Evolutionary conservation across 2,329 filamentous ascomycete species (phyloP), one percentile per base, ranked within the genome.

Genomic region (Mariannaea elegans): DNA sequence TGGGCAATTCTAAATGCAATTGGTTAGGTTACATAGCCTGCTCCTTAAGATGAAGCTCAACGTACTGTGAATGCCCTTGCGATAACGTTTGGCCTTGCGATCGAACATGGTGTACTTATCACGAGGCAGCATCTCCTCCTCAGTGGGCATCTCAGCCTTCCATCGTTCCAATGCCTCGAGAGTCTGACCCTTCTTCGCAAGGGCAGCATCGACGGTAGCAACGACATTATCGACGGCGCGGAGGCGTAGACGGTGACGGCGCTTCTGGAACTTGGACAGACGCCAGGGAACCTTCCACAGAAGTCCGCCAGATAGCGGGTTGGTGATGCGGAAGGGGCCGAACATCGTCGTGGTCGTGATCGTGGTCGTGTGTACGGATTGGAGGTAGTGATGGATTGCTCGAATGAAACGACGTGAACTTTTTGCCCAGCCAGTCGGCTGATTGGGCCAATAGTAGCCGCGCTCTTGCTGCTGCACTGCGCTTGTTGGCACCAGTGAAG

Each of bases 71-170:
- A 99, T 94, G 56, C 93, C 92, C 87, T 99, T 99, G 75, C 95
- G 85, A 78, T 98, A 99, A 71, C 87, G 89, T 87, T 94, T 97
- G 76, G 91, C 93, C 79, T 98, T 97, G 71, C 94, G 89, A 78
- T 97, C 94, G 78, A 98, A 99, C 72, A 99, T 90, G 24, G 93
- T 97, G 81, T 99, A 99, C 81, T 99, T 99, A 81, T 99, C 95
- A 78, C 87, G 90, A 45, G 95, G 90, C 76, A 97, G 76, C 95
- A 99, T 99, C 83, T 98, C 93, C 72, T 88, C 85, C 84, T 99
- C 95, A 23, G 88, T 91, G 19, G 95, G 95, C 95, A 99, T 99
- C 79, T 97, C 93, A 34, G 85, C 84, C 83, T 95, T 97, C 95
- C 95, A 99, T 73, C 89, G 82, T 77, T 97, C 90, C 59, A 99